A percentile compares a stretch with the other conserved stretches of the same genome.
Evolutionary conservation across 2,329 filamentous ascomycete genomes (phyloP).

Genomic region (Metarhizium rileyi): DNA sequence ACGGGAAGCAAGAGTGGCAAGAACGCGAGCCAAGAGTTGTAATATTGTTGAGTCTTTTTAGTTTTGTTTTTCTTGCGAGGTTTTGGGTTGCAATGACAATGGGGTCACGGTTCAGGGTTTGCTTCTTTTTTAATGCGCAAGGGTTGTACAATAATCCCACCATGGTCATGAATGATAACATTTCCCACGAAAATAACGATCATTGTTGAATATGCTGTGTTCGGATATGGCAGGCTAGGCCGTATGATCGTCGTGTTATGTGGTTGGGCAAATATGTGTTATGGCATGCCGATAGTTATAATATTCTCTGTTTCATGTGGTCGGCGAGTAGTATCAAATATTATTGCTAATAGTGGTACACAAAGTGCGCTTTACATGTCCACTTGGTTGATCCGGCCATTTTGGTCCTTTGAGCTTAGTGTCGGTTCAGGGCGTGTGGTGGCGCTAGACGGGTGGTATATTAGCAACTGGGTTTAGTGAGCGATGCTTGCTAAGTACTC

Average conservation of each 20-base stretch:
- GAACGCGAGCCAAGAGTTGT: constrained; percentile 90
- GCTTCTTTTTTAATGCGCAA: constrained; percentile 42
- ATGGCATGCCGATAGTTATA: too few species aligned
- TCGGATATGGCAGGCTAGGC: too few species aligned
- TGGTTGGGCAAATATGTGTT: too few species aligned
- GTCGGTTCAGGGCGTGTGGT: constrained; percentile 5
- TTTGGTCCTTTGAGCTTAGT: constrained; percentile 1
- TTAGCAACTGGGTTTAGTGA: not conserved
- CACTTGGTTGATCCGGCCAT: too few species aligned
- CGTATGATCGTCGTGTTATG: too few species aligned
- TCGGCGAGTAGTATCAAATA: too few species aligned
- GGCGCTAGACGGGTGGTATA: constrained; percentile 4
- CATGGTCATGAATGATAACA: constrained; percentile 47
- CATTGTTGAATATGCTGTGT: too few species aligned
- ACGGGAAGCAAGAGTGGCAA: constrained; percentile 81
- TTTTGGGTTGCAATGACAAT: constrained; percentile 71
- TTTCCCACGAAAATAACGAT: too few species aligned
- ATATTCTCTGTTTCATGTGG: too few species aligned
- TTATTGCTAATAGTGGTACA: too few species aligned
- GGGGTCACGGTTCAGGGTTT: constrained; percentile 71
- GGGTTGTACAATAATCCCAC: constrained; percentile 68
- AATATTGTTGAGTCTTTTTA: constrained; percentile 41
- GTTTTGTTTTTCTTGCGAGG: constrained; percentile 44
- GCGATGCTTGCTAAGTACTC: constrained; percentile 32
- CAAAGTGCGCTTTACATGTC: too few species aligned